Base-by-base conservation (phyloP, 345 rosid species). In the Pugionium dolabratum region DNA sequence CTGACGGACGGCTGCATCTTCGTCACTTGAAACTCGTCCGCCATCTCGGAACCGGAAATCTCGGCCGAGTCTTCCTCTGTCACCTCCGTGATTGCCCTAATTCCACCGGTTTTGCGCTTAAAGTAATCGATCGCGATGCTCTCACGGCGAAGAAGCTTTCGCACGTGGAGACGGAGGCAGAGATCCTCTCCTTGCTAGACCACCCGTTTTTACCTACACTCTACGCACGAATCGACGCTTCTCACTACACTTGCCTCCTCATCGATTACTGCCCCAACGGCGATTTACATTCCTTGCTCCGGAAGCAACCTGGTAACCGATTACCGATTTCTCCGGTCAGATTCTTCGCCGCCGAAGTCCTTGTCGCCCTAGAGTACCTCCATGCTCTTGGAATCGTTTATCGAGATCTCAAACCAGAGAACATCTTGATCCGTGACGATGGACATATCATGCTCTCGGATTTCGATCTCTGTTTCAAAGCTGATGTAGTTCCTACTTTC, bases 401-500 rank as follows among this genome's bases (percentile, higher is more conserved):
- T 73, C 67, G 96, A 29, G 98, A 92, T 79, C 83, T 92, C 18
- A 92, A 92, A 75, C 98, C 98, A 1, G 98, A 92, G 45, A 92
- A 92, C 79, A 75, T 92, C n/a, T 73, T 92, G 65, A 54, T 89
- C 27, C 94, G 91, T 8, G 86, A 79, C 33, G 84, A 86, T 37
- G 98, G 97, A 29, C 98, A 92, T 70, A 77, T 92, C 9, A 89
- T 91, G 84, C 80, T 92, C 65, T 82, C 97, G 0, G 98, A 92
- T 74, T 92, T 92, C 78, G 96, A 92, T 62, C 80, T 84, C 71
- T 79, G 82, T 69, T 81, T 77, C 80, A 79, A 59, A 81, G 79
- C 85, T 40, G 91, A 76, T 29, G 91, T 73, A 56, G 81, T 72
- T 61, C 88, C 94, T 4, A 72, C 81, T 2, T 67, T 87, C 35